Base-by-base conservation (phyloP, 495 filamentous ascomycete genomes). In the Lophiotrema nucula region DNA sequence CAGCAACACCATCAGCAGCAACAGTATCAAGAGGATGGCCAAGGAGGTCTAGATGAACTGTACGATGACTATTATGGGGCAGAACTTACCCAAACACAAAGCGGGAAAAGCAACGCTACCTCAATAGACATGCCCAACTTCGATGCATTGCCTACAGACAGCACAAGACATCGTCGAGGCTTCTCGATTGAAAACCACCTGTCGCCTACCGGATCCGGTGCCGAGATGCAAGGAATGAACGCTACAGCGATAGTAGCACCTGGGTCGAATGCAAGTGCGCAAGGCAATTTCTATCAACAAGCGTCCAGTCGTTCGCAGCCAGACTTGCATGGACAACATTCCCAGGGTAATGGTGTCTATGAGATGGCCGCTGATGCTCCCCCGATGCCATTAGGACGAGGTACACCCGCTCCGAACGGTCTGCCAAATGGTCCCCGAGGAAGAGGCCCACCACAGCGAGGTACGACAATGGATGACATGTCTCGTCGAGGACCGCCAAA, bases 51-150 rank as follows among this genome's bases (percentile, higher is more conserved):
- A 21, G 58, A 60, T 51, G 77, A 84, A 44, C 72, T 82, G 16
- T 84, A 83, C 48, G 81, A 82, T 65, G 64, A 78, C 35, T 85
- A 84, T 60, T 82, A 81, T 49, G 77, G 77, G 4, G 47, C 39
- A 23, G 35, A 43, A 4, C 19, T 15, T 13, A 21, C 47, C 1
- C 50, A 31, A 10, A 25, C 56, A 13, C 38, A 52, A 23, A n/a
- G n/a, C n/a, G n/a, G n/a, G n/a, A 15, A 52, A 15, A 66, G 53
- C 48, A 61, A 58, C 18, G 58, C 53, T n/a, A 10, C 57, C 4
- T 67, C 70, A 28, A 71, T 71, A 39, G 80, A 90, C 12, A 84
- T 85, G 73, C 88, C 88, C 2, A 83, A 90, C 65, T 92, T 92
- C 56, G 87, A 92, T 73, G 79, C 81, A 2, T 76, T 84, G 25